These are phyloP conservation scores for Colletotrichum sp. DNA, from an alignment of 2,329 filamentous ascomycete genomes.

Conservation along the genomic window DNA sequence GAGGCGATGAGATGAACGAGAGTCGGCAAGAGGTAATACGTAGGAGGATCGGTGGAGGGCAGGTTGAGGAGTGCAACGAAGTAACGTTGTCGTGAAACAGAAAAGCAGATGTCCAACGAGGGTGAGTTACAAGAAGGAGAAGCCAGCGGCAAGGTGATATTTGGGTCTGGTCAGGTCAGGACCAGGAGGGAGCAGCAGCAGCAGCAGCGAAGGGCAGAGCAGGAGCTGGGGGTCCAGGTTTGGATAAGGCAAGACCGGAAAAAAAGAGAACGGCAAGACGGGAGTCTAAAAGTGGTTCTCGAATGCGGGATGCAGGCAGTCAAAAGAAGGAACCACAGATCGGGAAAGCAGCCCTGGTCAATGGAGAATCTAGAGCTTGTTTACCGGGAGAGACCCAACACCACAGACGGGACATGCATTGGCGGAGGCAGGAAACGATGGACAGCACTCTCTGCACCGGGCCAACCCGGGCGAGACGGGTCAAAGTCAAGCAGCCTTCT, in stretches of 20 bases:
- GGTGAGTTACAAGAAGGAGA: not conserved
- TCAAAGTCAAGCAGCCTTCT: not conserved
- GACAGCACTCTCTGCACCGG: not conserved
- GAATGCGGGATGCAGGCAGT: not conserved
- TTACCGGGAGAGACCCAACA: not conserved
- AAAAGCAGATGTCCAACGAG: not conserved
- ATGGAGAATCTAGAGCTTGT: not conserved
- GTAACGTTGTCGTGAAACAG: conserved; percentile 2
- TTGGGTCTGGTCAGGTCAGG: not conserved
- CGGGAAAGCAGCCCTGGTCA: not conserved
- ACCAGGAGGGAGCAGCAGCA: not conserved
- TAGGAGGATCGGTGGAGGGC: not conserved
- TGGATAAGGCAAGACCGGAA: not conserved
- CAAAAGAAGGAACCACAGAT: not conserved
- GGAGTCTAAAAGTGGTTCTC: not conserved
- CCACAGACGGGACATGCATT: not conserved
- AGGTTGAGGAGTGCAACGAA: not conserved
- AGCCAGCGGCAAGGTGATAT: not conserved
- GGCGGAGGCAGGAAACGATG: not conserved
- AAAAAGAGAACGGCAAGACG: not conserved
- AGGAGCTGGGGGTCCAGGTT: not conserved
- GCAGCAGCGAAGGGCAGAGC: not conserved
- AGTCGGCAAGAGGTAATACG: not conserved
- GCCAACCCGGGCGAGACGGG: not conserved
- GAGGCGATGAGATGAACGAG: not conserved